Evolutionary conservation across 768 basidiomycete species (phyloP), one percentile per base, ranked within the genome.

Genomic region (Lactarius quietus): DNA sequence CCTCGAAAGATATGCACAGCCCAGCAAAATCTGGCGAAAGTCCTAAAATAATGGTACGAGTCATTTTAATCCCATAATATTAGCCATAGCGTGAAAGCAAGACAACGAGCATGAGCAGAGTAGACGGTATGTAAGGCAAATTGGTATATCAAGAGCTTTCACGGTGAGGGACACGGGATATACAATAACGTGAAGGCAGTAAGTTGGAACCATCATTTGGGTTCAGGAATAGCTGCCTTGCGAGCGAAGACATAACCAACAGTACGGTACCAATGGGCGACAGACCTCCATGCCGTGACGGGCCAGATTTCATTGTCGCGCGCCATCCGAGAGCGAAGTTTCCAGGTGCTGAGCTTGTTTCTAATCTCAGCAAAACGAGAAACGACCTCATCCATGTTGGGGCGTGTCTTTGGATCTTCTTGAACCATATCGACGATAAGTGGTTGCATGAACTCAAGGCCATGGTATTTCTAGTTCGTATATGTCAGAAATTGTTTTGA

Each of bases 351-450:
- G 3, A 76, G 63, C 1, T 31, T 28, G 3, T 31, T 26, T 6
- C 61, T 60, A 5, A 76, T 67, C 3, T 56, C 56, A 4, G 69
- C 54, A 53, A 78, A 78, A 14, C 76, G 73, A 3, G 36, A 15
- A 1, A 73, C 71, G 17, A 78, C 77, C 26, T 74, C 63, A 26
- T 70, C 66, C 43, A 74, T 76, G 0, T 62, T 70, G 0, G 77
- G 77, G 3, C 77, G 73, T 23, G 70, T 72, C 1, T 57, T n/a
- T 0, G 77, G 77, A 31, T 78, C 73, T 1, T 72, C 66, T 48
- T 74, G 71, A 0, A 72, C 65, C 78, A 79, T 79, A 48, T 76
- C 76, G 3, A 38, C 59, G 0, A 76, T 62, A 1, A 79, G 72
- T 0, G 71, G 63, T 12, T 59, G 10, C 64, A 79, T 74, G 61